Percentiles rank a stretch among this genome's conserved stretches.
These are phyloP conservation scores for Thinopyrum obtusiflorum DNA, from an alignment of 202 grass and related monocot genomes.

Conservation along the genomic window DNA sequence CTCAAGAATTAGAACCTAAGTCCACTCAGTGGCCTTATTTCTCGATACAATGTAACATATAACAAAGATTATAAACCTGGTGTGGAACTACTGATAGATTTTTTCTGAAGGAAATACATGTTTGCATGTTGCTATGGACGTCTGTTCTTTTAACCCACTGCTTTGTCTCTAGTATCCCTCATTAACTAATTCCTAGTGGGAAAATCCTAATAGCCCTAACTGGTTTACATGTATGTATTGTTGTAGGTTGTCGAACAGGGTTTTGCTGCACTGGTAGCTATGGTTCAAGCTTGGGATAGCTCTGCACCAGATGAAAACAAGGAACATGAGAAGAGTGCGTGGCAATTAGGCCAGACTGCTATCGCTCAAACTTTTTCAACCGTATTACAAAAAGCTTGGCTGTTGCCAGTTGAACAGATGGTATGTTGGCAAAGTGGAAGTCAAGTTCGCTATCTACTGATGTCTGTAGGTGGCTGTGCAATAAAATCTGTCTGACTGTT, in stretches of 20 bases:
- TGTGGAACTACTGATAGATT: neutral
- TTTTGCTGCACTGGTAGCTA: constrained; percentile 57
- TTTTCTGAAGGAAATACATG: neutral
- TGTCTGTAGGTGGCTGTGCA: neutral
- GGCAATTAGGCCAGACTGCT: constrained; percentile 54
- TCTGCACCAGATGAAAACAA: constrained; percentile 62
- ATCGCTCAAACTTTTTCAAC: constrained; percentile 63
- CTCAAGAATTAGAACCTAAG: neutral
- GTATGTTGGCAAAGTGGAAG: constrained; percentile 34
- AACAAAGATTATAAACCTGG: neutral
- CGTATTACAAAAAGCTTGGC: constrained; percentile 74
- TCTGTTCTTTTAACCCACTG: neutral
- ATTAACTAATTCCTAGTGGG: constrained; percentile 3
- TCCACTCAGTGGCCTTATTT: neutral
- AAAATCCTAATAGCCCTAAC: neutral
- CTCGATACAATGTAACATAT: neutral
- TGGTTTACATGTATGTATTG: constrained; percentile 13
- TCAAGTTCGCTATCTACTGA: neutral
- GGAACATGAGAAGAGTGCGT: constrained; percentile 45
- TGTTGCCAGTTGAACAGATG: constrained; percentile 32
- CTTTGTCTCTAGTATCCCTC: neutral
- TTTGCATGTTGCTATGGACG: neutral
- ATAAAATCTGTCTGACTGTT: neutral
- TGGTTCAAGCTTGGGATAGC: constrained; percentile 78
- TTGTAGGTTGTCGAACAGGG: constrained; percentile 73